Percentiles rank a stretch among this genome's conserved stretches.
These are phyloP conservation scores for Trichosporon inkin DNA, from an alignment of 1,284 basidiomycete species.

Conservation along the genomic window DNA sequence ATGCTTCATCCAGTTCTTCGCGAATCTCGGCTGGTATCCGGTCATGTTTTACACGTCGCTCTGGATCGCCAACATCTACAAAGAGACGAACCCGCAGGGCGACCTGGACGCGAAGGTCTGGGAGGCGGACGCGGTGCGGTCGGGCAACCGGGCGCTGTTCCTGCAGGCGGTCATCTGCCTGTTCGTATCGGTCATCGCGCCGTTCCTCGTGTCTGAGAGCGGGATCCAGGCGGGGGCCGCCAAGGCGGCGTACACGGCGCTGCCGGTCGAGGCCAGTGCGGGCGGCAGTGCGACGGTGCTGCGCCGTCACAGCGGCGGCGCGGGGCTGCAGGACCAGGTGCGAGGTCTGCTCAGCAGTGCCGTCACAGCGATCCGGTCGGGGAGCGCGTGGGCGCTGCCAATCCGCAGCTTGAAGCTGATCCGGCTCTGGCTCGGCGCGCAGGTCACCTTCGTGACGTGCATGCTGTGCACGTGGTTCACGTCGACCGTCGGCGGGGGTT, in stretches of 20 bases:
- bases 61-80: slow-evolving; percentile 83
- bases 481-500: slow-evolving; percentile 49
- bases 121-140: slow-evolving; percentile 67
- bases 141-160: slow-evolving; percentile 79
- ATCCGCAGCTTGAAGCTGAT: slow-evolving; percentile 46
- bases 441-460: slow-evolving; percentile 45
- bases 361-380: slow-evolving; percentile 23
- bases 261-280: neutral
- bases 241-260: neutral
- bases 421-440: slow-evolving; percentile 42
- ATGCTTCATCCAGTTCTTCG: slow-evolving; percentile 73
- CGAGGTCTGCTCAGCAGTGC: slow-evolving; percentile 16
- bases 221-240: slow-evolving; percentile 36
- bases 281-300: neutral
- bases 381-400: slow-evolving; percentile 33
- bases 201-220: slow-evolving; percentile 59
- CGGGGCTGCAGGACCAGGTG: slow-evolving; percentile 2
- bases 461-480: slow-evolving; percentile 52
- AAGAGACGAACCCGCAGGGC: slow-evolving; percentile 49
- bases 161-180: slow-evolving; percentile 69
- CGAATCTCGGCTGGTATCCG: slow-evolving; percentile 77
- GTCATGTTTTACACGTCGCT: slow-evolving; percentile 80
- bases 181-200: slow-evolving; percentile 64
- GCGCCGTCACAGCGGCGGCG: neutral
- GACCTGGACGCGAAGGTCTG: slow-evolving; percentile 33